Percentiles rank a stretch among this genome's conserved stretches.
Evolutionary conservation across 1,284 basidiomycete species (phyloP).

Genomic region (Acaromyces ingoldii): DNA sequence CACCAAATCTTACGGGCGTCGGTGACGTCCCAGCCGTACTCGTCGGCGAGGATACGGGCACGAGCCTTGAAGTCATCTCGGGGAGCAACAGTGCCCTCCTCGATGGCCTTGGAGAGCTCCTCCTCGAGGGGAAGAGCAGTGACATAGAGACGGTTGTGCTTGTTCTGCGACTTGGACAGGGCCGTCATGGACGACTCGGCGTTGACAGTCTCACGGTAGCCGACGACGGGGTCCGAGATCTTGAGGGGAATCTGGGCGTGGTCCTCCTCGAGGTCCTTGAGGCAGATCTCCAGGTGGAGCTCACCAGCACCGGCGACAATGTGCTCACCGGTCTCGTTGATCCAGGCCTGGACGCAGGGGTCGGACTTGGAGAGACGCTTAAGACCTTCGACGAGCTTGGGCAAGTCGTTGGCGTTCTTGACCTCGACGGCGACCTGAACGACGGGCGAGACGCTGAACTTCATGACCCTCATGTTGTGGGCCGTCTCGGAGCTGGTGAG

Average conservation of each 20-base stretch:
- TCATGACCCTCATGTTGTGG: slow-evolving; percentile 99
- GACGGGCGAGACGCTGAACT: slow-evolving; percentile 85
- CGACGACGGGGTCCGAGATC: slow-evolving; percentile 97
- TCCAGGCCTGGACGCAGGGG: slow-evolving; percentile 97
- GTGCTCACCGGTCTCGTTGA: slow-evolving; percentile 88
- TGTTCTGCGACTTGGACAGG: slow-evolving; percentile 99
- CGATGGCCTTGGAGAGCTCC: slow-evolving; percentile 89
- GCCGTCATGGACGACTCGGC: slow-evolving; percentile 92
- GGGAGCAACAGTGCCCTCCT: slow-evolving; percentile 75
- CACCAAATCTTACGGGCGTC: slow-evolving; percentile 99
- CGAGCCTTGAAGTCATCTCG: slow-evolving; percentile 98
- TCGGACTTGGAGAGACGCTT: slow-evolving; percentile 99
- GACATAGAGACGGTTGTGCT: slow-evolving; percentile 97
- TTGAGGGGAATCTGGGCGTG: slow-evolving; percentile 99
- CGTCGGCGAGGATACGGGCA: slow-evolving; percentile 92
- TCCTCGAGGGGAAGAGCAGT: slow-evolving; percentile 91
- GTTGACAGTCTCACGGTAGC: slow-evolving; percentile 96
- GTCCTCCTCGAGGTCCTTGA: slow-evolving; percentile 99
- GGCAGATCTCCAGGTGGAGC: slow-evolving; percentile 97
- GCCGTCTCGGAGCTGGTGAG: slow-evolving; percentile 96
- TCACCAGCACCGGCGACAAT: slow-evolving; percentile 99
- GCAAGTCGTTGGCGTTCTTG: slow-evolving; percentile 98
- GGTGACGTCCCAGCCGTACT: slow-evolving; percentile 97
- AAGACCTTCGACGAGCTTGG: slow-evolving; percentile 99
- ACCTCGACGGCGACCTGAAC: slow-evolving; percentile 99